These are phyloP conservation scores for Phytophthora multivora DNA, from an alignment of 352 stramenopile genomes.

Conservation along the genomic window DNA sequence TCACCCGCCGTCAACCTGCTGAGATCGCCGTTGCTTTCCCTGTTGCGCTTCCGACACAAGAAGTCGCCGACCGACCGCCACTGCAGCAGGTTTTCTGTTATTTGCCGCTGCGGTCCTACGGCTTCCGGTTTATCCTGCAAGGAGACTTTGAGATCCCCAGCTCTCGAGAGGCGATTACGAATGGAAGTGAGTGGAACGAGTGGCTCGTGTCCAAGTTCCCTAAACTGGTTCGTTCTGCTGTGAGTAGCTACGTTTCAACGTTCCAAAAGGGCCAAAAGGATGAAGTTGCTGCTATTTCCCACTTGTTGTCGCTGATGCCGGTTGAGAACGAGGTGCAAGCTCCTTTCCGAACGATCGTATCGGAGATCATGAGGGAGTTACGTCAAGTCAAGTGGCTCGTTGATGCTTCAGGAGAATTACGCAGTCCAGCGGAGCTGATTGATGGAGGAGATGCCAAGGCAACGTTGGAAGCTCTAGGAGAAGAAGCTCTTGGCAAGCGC, in stretches of 20 bases:
- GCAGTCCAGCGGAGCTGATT: constrained; percentile 48
- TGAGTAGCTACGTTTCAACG: constrained; percentile 31
- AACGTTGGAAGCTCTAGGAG: constrained; percentile 21
- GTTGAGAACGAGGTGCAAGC: constrained; percentile 75
- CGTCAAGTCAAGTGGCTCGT: constrained; percentile 56
- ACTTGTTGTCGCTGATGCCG: constrained; percentile 60
- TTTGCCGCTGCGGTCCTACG: constrained; percentile 78
- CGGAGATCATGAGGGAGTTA: constrained; percentile 65
- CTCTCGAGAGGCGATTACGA: constrained; percentile 83
- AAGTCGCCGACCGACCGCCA: constrained; percentile 33
- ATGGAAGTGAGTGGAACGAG: constrained; percentile 88
- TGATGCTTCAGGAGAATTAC: constrained; percentile 17
- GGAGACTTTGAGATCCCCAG: constrained; percentile 88
- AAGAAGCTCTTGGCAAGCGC: constrained; percentile 48
- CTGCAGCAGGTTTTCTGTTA: constrained; percentile 87
- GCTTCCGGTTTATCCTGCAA: constrained; percentile 87
- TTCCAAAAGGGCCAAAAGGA: neutral
- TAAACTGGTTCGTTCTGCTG: constrained; percentile 44
- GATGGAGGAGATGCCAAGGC: constrained; percentile 36
- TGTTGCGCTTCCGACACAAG: constrained; percentile 17
- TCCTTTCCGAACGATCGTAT: constrained; percentile 65
- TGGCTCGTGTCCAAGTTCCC: constrained; percentile 83
- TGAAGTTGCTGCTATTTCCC: constrained; percentile 29
- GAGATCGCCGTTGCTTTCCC: constrained; percentile 71
- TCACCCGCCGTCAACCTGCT: constrained; percentile 32